Evolutionary conservation across 192 early-diverging fungal species (phyloP), one percentile per base, ranked within the genome.

Genomic region (Kappamyces sp.): DNA sequence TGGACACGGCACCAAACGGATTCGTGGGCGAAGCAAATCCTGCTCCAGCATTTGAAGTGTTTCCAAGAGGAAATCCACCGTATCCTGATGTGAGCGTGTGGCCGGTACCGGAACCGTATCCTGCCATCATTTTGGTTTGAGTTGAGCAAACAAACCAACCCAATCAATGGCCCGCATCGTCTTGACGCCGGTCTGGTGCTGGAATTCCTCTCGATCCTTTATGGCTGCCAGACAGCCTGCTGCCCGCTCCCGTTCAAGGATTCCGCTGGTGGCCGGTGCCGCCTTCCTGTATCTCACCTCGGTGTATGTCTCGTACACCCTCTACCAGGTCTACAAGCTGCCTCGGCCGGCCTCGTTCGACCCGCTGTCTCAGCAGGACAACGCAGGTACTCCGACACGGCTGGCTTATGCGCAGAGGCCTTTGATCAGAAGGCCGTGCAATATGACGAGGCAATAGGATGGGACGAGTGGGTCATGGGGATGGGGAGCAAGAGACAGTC

Each of bases 381-480:
- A 31, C 12, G 12, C 49, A 14, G n/a, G 29, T 1, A 49, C 7
- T 33, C 14, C 30, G 5, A 43, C 12, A 8, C 3, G 15, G 33
- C n/a, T 8, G 31, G 45, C 0, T 4, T 33, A 9, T n/a, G 41
- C 11, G 32, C 58, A 30, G 41, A 53, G 29, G 76, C 77, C 1
- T 84, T 73, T 72, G 66, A 73, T 32, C 54, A 42, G 11, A 71
- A 81, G 15, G 81, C 84, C 1, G 43, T 35, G 1, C 54, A 60
- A 5, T 87, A 87, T 63, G 84, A 87, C 60, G 50, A 53, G 7
- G 63, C 67, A n/a, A 75, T 87, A 53, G 69, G 67, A 1, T 70
- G 64, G 68, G 83, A 87, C 60, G 85, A 87, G 49, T 67, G 62
- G 40, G 49, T 80, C 22, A 79, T 85, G 76, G 76, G 83, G 4